Percentiles rank a stretch among this genome's conserved stretches.
phyloP scores from a whole-genome alignment of 1,139 yeast genomes.

The Tardiomyces depauwii region DNA sequence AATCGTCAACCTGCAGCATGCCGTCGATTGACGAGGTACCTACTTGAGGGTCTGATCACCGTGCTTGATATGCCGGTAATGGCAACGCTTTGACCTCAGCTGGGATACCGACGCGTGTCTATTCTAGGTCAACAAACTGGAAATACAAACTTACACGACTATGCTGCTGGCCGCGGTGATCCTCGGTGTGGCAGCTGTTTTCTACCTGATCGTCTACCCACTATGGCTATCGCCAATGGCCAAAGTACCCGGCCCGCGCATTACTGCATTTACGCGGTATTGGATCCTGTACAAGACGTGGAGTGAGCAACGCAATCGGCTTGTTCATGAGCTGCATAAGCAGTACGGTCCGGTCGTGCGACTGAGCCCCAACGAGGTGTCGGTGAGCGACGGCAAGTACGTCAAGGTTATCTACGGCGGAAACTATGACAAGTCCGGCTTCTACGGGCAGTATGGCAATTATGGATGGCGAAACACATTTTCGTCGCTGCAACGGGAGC shows the following conservation, averaged over 20 bases:
- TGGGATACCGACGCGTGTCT: too few species aligned
- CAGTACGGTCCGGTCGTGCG: conserved; percentile 52
- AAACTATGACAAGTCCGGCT: conserved; percentile 48
- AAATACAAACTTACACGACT: too few species aligned
- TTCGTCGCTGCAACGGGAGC: conserved; percentile 38
- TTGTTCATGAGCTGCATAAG: conserved; percentile 41
- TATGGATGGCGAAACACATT: conserved; percentile 52
- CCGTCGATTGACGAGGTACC: too few species aligned
- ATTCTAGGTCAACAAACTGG: too few species aligned
- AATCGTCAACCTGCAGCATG: too few species aligned
- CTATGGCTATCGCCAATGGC: conserved; percentile 26
- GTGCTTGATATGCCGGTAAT: too few species aligned
- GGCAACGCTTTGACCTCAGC: too few species aligned
- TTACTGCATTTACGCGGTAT: conserved; percentile 36
- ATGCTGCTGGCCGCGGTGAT: neutral
- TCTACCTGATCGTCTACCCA: neutral
- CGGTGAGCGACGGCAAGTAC: conserved; percentile 43
- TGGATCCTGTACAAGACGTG: conserved; percentile 45
- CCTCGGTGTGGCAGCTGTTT: neutral
- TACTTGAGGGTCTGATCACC: too few species aligned
- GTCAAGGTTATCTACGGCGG: conserved; percentile 45
- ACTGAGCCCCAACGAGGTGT: conserved; percentile 50
- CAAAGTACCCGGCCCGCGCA: conserved; percentile 49
- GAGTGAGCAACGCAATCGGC: conserved; percentile 39
- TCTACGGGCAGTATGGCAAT: conserved; percentile 52